Conservation (phyloP, 352 stramenopile species). For the Albugo candida region DNA sequence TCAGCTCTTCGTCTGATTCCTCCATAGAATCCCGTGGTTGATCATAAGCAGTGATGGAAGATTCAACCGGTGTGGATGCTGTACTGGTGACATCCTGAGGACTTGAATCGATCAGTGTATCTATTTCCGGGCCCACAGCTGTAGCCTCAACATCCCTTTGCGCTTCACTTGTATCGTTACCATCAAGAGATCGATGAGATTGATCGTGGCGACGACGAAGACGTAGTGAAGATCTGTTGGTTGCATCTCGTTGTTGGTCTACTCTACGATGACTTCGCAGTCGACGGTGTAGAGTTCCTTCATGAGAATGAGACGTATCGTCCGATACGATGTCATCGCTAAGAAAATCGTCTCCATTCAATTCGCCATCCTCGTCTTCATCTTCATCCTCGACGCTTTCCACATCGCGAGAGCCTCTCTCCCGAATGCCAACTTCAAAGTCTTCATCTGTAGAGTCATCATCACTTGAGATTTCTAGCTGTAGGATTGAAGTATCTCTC, state of each 20-base stretch:
- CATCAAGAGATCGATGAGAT: background rate
- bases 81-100: background rate
- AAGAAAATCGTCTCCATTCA: conserved; percentile 30
- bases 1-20: conserved; percentile 65
- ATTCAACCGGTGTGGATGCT: background rate
- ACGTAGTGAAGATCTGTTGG: background rate
- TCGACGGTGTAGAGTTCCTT: background rate
- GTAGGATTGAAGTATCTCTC: conserved; percentile 62
- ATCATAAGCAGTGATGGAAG: background rate
- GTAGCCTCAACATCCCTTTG: background rate
- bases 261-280: conserved; percentile 2
- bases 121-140: conserved; percentile 11
- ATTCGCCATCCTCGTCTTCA: conserved; percentile 18
- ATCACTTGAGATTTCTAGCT: conserved; percentile 72
- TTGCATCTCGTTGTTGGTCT: background rate
- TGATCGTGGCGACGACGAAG: background rate
- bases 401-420: conserved; percentile 4
- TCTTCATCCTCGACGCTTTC: conserved; percentile 24
- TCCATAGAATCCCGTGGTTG: conserved; percentile 9
- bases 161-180: background rate
- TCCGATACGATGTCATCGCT: conserved; percentile 13
- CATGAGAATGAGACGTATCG: too few species aligned
- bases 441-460: conserved; percentile 76
- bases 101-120: background rate
- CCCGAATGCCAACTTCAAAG: conserved; percentile 22